Conservation (phyloP, 2,329 filamentous ascomycete genomes). For the Orbilia brochopaga region DNA sequence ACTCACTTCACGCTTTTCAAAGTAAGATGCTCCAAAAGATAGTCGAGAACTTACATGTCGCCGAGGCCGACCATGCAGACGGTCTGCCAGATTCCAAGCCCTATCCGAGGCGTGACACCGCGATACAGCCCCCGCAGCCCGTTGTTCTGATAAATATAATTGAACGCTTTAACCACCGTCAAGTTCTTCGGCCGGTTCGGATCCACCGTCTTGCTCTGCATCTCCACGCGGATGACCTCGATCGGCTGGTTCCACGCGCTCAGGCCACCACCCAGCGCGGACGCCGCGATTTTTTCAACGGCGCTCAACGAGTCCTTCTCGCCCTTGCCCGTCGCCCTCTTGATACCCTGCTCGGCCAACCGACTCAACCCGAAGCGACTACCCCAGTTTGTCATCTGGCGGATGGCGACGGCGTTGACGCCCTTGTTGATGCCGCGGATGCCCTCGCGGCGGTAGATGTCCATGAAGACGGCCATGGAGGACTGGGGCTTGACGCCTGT, state of each 20-base stretch:
- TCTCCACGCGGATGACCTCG: constrained; percentile 98
- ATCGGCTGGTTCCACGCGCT: constrained; percentile 99
- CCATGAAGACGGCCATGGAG: constrained; percentile 94
- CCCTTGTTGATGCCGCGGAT: constrained; percentile 97
- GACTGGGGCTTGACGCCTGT: constrained; percentile 81
- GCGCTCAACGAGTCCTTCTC: constrained; percentile 77
- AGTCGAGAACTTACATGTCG: constrained; percentile 88
- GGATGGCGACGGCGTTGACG: constrained; percentile 97
- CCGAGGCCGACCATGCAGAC: constrained; percentile 99
- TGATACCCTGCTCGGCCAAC: constrained; percentile 87
- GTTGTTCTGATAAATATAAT: constrained; percentile 89
- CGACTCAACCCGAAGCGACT: constrained; percentile 92
- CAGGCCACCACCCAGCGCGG: constrained; percentile 86
- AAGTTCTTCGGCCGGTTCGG: constrained; percentile 99
- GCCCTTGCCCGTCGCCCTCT: constrained; percentile 76
- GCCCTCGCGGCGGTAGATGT: constrained; percentile 93
- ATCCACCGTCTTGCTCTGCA: constrained; percentile 99
- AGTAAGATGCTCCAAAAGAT: too few species aligned
- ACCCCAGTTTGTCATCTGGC: constrained; percentile 99
- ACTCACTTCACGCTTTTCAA: constrained; percentile 1
- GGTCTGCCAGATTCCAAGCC: constrained; percentile 97
- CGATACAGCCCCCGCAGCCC: constrained; percentile 92
- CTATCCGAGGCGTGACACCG: constrained; percentile 90
- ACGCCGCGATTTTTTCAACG: constrained; percentile 86
- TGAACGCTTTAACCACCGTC: constrained; percentile 84